These are phyloP conservation scores for Malania oleifera DNA, from an alignment of 164 flowering plant genomes.

Conservation along the genomic window DNA sequence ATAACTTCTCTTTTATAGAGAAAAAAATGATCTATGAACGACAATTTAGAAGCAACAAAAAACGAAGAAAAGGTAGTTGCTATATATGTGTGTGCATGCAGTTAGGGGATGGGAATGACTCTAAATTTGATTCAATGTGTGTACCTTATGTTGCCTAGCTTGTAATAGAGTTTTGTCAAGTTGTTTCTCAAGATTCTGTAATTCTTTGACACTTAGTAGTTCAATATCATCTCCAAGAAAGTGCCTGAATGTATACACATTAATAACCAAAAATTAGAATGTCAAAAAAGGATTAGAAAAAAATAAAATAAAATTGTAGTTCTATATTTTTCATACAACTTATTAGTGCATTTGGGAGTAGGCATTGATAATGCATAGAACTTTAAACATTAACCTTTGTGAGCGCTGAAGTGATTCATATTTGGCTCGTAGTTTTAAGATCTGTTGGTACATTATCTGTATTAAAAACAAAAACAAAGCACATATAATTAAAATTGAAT, in stretches of 20 bases:
- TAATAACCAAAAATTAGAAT: not conserved
- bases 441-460: slow-evolving; percentile 11
- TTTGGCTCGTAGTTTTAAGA: not conserved
- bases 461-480: not conserved
- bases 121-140: too few species aligned
- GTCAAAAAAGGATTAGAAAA: not conserved
- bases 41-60: too few species aligned
- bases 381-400: not conserved
- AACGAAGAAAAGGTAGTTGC: too few species aligned
- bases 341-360: too few species aligned
- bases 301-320: too few species aligned
- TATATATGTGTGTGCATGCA: too few species aligned
- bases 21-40: too few species aligned
- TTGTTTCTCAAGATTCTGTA: slow-evolving; percentile 1
- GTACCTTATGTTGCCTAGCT: not conserved
- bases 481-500: too few species aligned
- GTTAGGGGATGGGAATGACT: too few species aligned
- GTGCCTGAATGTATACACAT: not conserved
- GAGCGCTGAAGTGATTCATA: slow-evolving; percentile 1
- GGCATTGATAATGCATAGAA: too few species aligned
- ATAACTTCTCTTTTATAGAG: too few species aligned
- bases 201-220: not conserved
- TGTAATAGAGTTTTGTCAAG: not conserved
- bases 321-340: too few species aligned
- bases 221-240: not conserved